phyloP scores from a whole-genome alignment of 1,284 basidiomycete species.

The Heterobasidion occidentale region DNA sequence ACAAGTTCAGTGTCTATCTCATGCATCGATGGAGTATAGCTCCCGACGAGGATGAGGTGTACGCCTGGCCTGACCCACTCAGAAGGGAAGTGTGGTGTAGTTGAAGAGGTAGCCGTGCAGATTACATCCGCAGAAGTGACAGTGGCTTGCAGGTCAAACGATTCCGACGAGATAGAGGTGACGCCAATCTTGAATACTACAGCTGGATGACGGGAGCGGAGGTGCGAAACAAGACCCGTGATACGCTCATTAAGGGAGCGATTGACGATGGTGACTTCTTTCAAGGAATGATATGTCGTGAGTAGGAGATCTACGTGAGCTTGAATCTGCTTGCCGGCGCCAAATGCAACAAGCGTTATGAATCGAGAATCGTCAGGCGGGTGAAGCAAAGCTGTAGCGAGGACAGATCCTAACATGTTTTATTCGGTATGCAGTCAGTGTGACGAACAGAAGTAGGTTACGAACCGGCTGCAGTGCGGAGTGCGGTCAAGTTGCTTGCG shows the following conservation, averaged over 20 bases:
- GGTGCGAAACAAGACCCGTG: slow-evolving; percentile 26
- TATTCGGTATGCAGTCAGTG: not conserved
- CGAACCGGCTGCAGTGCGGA: slow-evolving; percentile 75
- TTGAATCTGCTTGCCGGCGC: slow-evolving; percentile 65
- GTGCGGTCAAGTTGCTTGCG: slow-evolving; percentile 65
- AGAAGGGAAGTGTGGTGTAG: slow-evolving; percentile 60
- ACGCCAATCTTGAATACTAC: slow-evolving; percentile 21
- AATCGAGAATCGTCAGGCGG: slow-evolving; percentile 27
- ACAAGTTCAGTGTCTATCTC: slow-evolving; percentile 64
- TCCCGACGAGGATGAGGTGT: slow-evolving; percentile 77
- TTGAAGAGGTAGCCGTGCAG: slow-evolving; percentile 74
- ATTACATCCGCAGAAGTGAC: slow-evolving; percentile 46
- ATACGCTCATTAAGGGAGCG: slow-evolving; percentile 50
- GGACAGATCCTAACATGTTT: slow-evolving; percentile 50
- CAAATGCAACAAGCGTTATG: slow-evolving; percentile 55
- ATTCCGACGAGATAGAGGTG: slow-evolving; percentile 5
- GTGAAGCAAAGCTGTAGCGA: slow-evolving; percentile 53
- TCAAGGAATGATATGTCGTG: slow-evolving; percentile 47
- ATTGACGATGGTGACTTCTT: slow-evolving; percentile 54
- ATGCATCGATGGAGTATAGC: slow-evolving; percentile 74
- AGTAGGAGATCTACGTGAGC: slow-evolving; percentile 63
- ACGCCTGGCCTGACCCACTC: slow-evolving; percentile 52
- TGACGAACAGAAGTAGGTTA: not conserved
- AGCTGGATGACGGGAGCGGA: slow-evolving; percentile 33
- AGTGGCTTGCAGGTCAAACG: slow-evolving; percentile 12